Percentiles rank a stretch among this genome's conserved stretches.
These are phyloP conservation scores for Globisporangium radiosum DNA, from an alignment of 352 stramenopile genomes.

Conservation along the genomic window DNA sequence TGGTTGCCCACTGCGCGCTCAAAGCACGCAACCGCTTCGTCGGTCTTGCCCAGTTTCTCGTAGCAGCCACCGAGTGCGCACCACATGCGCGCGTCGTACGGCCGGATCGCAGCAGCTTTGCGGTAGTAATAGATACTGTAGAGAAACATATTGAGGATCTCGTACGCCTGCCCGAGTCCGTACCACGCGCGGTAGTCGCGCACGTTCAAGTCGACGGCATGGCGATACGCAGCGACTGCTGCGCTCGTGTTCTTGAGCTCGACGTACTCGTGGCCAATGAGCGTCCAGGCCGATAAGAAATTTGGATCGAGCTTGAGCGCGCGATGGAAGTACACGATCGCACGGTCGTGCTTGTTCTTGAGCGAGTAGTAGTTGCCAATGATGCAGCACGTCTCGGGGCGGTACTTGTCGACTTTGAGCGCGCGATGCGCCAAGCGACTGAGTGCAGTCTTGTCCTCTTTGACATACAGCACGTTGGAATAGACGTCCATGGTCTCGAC, in stretches of 20 bases:
- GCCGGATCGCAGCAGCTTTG: slow-evolving; percentile 92
- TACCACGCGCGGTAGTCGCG: slow-evolving; percentile 98
- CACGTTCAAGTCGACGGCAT: slow-evolving; percentile 89
- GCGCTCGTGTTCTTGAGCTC: slow-evolving; percentile 98
- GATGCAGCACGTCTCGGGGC: slow-evolving; percentile 97
- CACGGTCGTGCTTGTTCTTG: slow-evolving; percentile 93
- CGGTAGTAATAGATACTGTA: slow-evolving; percentile 99
- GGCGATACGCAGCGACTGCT: slow-evolving; percentile 95
- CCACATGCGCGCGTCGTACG: slow-evolving; percentile 98
- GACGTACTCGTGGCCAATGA: slow-evolving; percentile 98
- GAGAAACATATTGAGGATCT: slow-evolving; percentile 97
- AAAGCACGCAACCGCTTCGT: slow-evolving; percentile 74
- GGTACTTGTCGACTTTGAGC: slow-evolving; percentile 95
- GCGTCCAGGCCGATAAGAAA: slow-evolving; percentile 95
- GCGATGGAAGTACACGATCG: slow-evolving; percentile 96
- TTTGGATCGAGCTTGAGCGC: slow-evolving; percentile 92
- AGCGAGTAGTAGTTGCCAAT: slow-evolving; percentile 90
- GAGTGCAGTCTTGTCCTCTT: slow-evolving; percentile 81
- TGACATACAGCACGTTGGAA: slow-evolving; percentile 84
- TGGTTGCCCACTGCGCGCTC: slow-evolving; percentile 67
- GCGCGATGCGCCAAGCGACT: slow-evolving; percentile 88
- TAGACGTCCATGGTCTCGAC: slow-evolving; percentile 84
- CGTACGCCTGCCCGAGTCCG: slow-evolving; percentile 96
- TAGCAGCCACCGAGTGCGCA: slow-evolving; percentile 89
- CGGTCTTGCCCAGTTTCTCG: slow-evolving; percentile 62